A percentile compares a stretch with the other conserved stretches of the same genome.
These are phyloP conservation scores for Erodium trifolium DNA, from an alignment of 441 rosid species.

Conservation along the genomic window DNA sequence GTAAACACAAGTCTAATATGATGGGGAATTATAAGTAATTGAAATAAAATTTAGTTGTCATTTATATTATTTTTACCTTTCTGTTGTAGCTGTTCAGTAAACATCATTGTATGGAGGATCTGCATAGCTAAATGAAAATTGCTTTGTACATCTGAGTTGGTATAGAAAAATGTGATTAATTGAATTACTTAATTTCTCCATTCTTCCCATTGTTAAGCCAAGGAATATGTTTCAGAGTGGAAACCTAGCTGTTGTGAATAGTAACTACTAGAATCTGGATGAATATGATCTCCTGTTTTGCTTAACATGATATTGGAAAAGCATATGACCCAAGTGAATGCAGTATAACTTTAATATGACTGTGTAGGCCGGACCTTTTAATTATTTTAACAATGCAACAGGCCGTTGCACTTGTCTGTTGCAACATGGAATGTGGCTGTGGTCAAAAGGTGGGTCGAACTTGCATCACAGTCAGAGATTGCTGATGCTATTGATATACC, in stretches of 20 bases:
- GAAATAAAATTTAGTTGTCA: background rate
- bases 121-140: too few species aligned
- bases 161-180: too few species aligned
- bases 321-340: background rate
- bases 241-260: background rate
- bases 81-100: background rate
- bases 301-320: background rate
- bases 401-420: slow-evolving; percentile 91
- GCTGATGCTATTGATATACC: slow-evolving; percentile 69
- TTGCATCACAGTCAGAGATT: slow-evolving; percentile 64
- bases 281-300: background rate
- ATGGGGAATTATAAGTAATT: background rate
- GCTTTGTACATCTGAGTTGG: too few species aligned
- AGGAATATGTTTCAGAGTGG: background rate
- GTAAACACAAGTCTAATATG: background rate
- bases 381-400: slow-evolving; percentile 28
- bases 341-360: slow-evolving; percentile 7
- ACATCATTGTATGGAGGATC: background rate
- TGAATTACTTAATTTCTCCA: background rate
- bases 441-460: slow-evolving; percentile 88
- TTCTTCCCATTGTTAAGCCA: background rate
- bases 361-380: slow-evolving; percentile 12
- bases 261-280: background rate
- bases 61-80: background rate
- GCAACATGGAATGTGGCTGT: slow-evolving; percentile 88